A percentile compares a stretch with the other conserved stretches of the same genome.
These are phyloP conservation scores for Pseudognaphalium luteoalbum DNA, from an alignment of 129 eudicot genomes.

Conservation along the genomic window DNA sequence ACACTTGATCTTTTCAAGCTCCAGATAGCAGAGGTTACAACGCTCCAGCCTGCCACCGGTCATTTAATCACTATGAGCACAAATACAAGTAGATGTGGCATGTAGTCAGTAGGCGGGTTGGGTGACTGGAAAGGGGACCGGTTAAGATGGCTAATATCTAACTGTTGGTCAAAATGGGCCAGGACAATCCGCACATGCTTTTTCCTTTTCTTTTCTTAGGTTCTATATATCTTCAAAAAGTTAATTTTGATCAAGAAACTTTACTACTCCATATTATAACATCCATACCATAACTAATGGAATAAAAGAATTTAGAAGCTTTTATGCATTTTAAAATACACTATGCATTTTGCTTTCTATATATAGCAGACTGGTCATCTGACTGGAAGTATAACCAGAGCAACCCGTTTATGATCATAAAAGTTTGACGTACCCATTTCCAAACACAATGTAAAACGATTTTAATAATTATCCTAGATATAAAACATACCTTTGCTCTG, in stretches of 20 bases:
- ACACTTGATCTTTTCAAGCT: conserved; percentile 82
- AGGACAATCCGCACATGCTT: neutral
- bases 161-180: neutral
- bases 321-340: neutral
- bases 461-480: neutral
- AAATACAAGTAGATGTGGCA: neutral
- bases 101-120: neutral
- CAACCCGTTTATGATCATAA: neutral
- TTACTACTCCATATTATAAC: neutral
- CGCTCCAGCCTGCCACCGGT: conserved; percentile 65
- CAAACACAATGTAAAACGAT: neutral
- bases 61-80: neutral
- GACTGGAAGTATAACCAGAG: neutral
- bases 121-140: neutral
- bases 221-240: too few species aligned
- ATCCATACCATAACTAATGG: too few species aligned
- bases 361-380: neutral
- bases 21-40: conserved; percentile 79
- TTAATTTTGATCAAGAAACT: neutral
- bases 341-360: neutral
- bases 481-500: conserved; percentile 75
- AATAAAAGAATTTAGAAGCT: neutral
- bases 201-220: neutral
- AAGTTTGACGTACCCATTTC: neutral
- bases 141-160: neutral